These are phyloP conservation scores for Magnolia officinalis DNA, from an alignment of 164 flowering plant species.

Conservation along the genomic window DNA sequence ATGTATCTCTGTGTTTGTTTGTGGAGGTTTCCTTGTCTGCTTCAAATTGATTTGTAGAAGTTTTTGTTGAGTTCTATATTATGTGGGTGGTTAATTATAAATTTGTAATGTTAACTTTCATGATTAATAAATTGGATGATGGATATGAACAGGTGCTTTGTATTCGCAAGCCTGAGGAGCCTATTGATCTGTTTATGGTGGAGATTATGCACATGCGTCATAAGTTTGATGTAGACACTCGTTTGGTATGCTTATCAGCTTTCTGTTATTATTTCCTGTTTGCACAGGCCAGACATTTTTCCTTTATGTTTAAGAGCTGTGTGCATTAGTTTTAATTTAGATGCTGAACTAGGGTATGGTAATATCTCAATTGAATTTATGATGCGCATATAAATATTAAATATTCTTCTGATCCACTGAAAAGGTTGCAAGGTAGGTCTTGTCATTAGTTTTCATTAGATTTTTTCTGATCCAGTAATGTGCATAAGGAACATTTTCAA, in stretches of 20 bases:
- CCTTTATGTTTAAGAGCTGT: constrained; percentile 1
- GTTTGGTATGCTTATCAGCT: constrained; percentile 57
- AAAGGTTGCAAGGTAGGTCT: too few species aligned
- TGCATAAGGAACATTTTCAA: too few species aligned
- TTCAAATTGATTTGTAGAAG: neutral
- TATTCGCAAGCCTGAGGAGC: constrained; percentile 86
- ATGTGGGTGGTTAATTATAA: neutral
- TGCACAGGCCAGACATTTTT: neutral
- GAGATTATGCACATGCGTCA: constrained; percentile 99
- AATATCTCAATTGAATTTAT: neutral
- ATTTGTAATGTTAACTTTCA: neutral
- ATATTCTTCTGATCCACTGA: neutral
- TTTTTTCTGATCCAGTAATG: too few species aligned
- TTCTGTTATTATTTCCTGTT: neutral
- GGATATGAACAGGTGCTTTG: constrained; percentile 69
- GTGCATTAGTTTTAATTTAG: neutral
- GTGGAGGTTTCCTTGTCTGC: neutral
- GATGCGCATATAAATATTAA: neutral
- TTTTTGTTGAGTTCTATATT: neutral
- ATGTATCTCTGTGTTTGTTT: neutral
- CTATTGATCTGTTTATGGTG: constrained; percentile 96
- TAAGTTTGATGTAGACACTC: constrained; percentile 96
- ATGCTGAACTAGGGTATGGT: neutral
- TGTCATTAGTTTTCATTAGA: too few species aligned
- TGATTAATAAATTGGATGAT: neutral